Base-by-base conservation (phyloP, 192 early-diverging fungal species). In the Gamsiella multidivaricata region DNA sequence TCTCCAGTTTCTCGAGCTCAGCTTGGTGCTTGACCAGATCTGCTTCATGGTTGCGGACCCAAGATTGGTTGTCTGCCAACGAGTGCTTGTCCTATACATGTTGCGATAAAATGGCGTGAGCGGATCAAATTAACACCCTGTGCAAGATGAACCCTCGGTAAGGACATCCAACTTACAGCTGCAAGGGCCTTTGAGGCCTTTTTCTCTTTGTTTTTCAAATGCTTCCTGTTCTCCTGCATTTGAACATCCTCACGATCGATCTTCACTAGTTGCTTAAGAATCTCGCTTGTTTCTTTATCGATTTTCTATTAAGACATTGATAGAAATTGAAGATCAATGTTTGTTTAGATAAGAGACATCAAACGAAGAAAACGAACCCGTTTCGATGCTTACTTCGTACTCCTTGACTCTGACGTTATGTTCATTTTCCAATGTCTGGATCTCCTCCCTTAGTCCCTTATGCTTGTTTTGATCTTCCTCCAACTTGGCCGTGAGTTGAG, bases 241-340 rank as follows among this genome's bases (percentile, higher is more conserved):
- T 95, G 91, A 23, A 98, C 91, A 69, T 95, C 91, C 34, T 91
- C 86, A 50, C 87, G 87, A 81, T 96, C 94, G 47, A 89, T 88
- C 65, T 81, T 86, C 14, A 89, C 82, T 17, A 93, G 82, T 58
- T 93, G 84, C 49, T 83, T 82, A 11, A 71, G 34, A 31, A 88
- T 84, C 36, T 86, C 85, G 37, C 84, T 80, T 3, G 88, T 83
- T 61, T 90, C 84, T 65, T 80, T 84, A 23, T 88, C 88, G 6
- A 90, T 78, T 51, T 63, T 54, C 83, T 84, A 49, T 26, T 8
- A 10, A 6, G 29, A 31, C 5, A 53, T 9, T 29, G 26, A 8
- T 10, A 29, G 51, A 10, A 53, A 17, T 59, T 0, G 18, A 56
- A 12, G 14, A 11, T 23, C 4, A 39, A 12, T 39, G 37, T 12